These are phyloP conservation scores for Entrophospora sp. DNA, from an alignment of 192 early-diverging fungal species.

Conservation along the genomic window DNA sequence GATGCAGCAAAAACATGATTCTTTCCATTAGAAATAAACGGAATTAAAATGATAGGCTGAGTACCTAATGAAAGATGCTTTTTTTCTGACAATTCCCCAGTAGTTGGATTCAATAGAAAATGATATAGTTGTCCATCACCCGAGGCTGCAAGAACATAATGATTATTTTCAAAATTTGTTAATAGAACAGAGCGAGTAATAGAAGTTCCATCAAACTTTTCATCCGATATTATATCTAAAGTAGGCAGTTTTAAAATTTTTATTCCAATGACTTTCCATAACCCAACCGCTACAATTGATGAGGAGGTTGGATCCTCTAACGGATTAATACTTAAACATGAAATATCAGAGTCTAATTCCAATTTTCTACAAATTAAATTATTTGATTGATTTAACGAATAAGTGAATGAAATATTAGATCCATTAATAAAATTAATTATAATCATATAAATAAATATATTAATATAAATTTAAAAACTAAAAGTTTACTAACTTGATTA, in stretches of 20 bases:
- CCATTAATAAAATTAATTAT: too few relatives aligned
- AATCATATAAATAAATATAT: background rate
- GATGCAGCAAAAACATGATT: slow-evolving; percentile 69
- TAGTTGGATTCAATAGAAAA: slow-evolving; percentile 47
- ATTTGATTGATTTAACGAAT: too few relatives aligned
- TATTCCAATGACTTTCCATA: slow-evolving; percentile 66
- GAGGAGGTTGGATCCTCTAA: slow-evolving; percentile 28
- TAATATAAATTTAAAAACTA: background rate
- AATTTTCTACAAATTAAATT: slow-evolving; percentile 28
- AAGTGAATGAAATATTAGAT: too few relatives aligned
- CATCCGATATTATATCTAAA: slow-evolving; percentile 36
- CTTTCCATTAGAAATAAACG: slow-evolving; percentile 34
- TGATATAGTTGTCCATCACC: slow-evolving; percentile 78
- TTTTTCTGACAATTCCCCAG: slow-evolving; percentile 31
- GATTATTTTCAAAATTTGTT: slow-evolving; percentile 49
- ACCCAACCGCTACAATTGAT: slow-evolving; percentile 54
- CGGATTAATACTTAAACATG: slow-evolving; percentile 63
- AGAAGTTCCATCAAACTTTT: slow-evolving; percentile 41
- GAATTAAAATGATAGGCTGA: slow-evolving; percentile 56
- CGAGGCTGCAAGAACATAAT: slow-evolving; percentile 69
- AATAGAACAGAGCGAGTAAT: slow-evolving; percentile 65
- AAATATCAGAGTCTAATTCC: slow-evolving; percentile 55
- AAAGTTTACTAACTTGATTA: slow-evolving; percentile 32
- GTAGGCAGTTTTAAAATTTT: slow-evolving; percentile 47
- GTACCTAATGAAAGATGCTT: slow-evolving; percentile 70